A percentile compares a stretch with the other conserved stretches of the same genome.
Evolutionary conservation across 140 eudicot genomes (phyloP).

Genomic region (Stevia rebaudiana): DNA sequence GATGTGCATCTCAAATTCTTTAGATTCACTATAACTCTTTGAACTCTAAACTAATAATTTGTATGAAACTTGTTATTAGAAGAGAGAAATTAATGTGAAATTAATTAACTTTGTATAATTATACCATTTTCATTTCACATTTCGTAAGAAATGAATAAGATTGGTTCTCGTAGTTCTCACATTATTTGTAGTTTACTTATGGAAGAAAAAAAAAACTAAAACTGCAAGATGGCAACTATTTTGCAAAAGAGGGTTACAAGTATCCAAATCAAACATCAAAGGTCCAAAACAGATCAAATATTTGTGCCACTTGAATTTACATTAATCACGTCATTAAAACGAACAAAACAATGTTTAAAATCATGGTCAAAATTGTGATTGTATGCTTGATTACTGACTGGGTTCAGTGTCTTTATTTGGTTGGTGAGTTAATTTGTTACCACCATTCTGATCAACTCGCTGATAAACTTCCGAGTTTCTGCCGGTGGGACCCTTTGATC

Average conservation of each 20-base stretch:
- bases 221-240: background rate
- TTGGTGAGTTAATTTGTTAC: conserved; percentile 24
- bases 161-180: no score
- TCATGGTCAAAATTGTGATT: no score
- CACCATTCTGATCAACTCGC: conserved; percentile 44
- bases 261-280: conserved; percentile 17
- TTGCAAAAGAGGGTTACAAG: conserved; percentile 1
- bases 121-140: no score
- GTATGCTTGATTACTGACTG: background rate
- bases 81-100: no score
- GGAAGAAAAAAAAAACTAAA: background rate
- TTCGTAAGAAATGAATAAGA: no score
- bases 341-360: no score
- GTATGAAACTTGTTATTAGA: no score
- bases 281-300: conserved; percentile 17
- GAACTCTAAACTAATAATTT: no score
- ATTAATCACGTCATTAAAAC: background rate
- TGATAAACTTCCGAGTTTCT: conserved; percentile 34
- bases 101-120: no score
- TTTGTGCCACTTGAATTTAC: conserved; percentile 18
- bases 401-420: conserved; percentile 25
- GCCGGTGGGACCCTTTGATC: conserved; percentile 39
- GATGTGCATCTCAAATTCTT: no score
- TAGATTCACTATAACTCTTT: no score
- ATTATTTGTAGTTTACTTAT: no score